Conservation (phyloP, 2,329 filamentous ascomycete genomes). For the Colletotrichum chlorophyti region DNA sequence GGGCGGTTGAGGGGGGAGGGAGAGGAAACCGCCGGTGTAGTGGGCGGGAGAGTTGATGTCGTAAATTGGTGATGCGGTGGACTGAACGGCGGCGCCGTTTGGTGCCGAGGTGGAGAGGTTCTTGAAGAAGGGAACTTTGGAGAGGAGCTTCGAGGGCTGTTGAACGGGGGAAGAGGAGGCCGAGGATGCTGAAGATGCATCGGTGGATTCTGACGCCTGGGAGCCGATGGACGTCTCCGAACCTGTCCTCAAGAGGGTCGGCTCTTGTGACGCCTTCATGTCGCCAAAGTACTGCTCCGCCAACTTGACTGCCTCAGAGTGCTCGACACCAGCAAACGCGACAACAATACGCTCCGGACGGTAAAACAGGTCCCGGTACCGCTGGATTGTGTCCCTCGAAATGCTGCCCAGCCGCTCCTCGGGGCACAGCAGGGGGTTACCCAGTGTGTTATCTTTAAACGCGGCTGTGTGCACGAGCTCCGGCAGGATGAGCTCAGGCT, state of each 20-base stretch:
- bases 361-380: slow-evolving; percentile 86
- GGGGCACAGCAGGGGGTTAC: slow-evolving; percentile 91
- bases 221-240: slow-evolving; percentile 63
- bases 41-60: slow-evolving; percentile 72
- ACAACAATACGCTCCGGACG: slow-evolving; percentile 90
- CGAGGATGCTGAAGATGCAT: slow-evolving; percentile 40
- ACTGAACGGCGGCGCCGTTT: slow-evolving; percentile 64
- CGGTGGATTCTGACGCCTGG: slow-evolving; percentile 40
- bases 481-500: slow-evolving; percentile 93
- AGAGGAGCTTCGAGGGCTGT: slow-evolving; percentile 72
- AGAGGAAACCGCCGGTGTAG: slow-evolving; percentile 94
- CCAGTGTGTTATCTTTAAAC: slow-evolving; percentile 94
- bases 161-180: slow-evolving; percentile 41
- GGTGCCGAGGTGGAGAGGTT: slow-evolving; percentile 80
- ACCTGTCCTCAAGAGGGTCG: slow-evolving; percentile 58
- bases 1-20: slow-evolving; percentile 80
- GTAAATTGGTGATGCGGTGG: slow-evolving; percentile 49
- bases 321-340: slow-evolving; percentile 91
- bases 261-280: slow-evolving; percentile 69
- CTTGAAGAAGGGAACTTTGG: slow-evolving; percentile 89
- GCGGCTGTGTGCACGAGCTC: slow-evolving; percentile 95
- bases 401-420: slow-evolving; percentile 81
- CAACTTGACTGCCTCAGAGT: slow-evolving; percentile 78
- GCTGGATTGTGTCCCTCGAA: slow-evolving; percentile 73
- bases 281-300: slow-evolving; percentile 90